Conservation (phyloP, 2,329 filamentous ascomycete genomes). For the Colletotrichum sp. region DNA sequence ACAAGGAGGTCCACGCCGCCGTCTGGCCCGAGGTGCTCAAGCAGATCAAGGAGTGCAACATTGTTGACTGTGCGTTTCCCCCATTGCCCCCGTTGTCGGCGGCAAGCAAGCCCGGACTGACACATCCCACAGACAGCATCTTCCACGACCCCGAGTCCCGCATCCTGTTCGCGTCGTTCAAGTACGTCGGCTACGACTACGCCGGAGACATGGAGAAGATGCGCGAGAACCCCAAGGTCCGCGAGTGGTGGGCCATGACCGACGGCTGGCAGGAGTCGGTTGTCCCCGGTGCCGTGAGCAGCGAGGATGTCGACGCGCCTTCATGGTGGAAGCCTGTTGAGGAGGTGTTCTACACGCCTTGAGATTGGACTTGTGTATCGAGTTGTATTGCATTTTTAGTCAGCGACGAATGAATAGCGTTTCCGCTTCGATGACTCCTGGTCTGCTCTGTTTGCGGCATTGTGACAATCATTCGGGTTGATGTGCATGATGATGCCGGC, state of each 20-base stretch:
- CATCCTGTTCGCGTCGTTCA: slow-evolving; percentile 78
- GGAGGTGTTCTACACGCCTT: slow-evolving; percentile 70
- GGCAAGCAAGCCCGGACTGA: neutral
- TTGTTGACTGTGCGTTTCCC: slow-evolving; percentile 67
- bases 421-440: neutral
- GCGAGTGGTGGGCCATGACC: slow-evolving; percentile 83
- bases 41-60: slow-evolving; percentile 78
- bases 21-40: slow-evolving; percentile 81
- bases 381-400: slow-evolving; percentile 10
- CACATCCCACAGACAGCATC: slow-evolving; percentile 65
- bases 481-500: neutral
- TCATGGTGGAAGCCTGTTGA: slow-evolving; percentile 73
- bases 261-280: slow-evolving; percentile 75
- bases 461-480: neutral
- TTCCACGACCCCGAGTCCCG: slow-evolving; percentile 68
- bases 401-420: slow-evolving; percentile 12
- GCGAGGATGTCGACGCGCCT: slow-evolving; percentile 59
- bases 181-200: slow-evolving; percentile 77
- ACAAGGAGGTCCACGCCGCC: slow-evolving; percentile 75
- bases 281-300: slow-evolving; percentile 63
- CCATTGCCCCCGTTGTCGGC: neutral
- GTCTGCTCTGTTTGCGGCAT: neutral
- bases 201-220: slow-evolving; percentile 79
- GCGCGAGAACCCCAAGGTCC: slow-evolving; percentile 73
- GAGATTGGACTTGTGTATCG: slow-evolving; percentile 21